Conservation (phyloP, 768 basidiomycete species). For the Leucosporidium creatinivorum region DNA sequence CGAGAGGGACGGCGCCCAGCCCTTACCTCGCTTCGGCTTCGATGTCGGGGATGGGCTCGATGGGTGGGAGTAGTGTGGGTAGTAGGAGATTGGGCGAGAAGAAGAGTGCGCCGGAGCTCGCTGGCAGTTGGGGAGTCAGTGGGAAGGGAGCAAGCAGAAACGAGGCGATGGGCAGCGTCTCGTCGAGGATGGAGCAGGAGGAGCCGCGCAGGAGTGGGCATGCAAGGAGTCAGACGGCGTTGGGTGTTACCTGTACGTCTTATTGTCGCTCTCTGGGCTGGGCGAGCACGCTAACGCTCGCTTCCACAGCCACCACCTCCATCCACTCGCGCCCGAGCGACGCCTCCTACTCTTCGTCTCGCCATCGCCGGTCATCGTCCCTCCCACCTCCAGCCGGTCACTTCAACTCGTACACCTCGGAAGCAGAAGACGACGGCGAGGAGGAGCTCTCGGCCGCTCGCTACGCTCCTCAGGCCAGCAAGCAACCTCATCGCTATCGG, state of each 20-base stretch:
- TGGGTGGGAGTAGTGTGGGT: background rate
- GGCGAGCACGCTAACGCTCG: no score
- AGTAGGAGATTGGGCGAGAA: conserved; percentile 6
- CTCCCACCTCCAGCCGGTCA: no score
- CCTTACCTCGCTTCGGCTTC: background rate
- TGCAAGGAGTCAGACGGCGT: no score
- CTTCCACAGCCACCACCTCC: no score
- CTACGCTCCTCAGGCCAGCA: conserved; percentile 2
- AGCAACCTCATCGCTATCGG: background rate
- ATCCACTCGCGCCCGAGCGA: no score
- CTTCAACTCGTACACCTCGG: background rate
- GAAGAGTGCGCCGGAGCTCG: conserved; percentile 19
- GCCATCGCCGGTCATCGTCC: no score
- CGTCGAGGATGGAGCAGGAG: background rate
- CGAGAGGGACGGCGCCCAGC: background rate
- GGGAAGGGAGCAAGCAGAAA: background rate
- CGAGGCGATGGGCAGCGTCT: background rate
- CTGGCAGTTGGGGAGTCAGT: background rate
- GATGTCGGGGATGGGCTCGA: background rate
- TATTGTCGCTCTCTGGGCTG: no score
- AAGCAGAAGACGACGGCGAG: background rate
- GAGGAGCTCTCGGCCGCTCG: background rate
- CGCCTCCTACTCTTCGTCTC: no score
- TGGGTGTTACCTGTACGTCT: no score
- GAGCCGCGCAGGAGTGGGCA: background rate